These are phyloP conservation scores for Eucalyptus guilfoylei DNA, from an alignment of 345 rosid species.

Conservation along the genomic window DNA sequence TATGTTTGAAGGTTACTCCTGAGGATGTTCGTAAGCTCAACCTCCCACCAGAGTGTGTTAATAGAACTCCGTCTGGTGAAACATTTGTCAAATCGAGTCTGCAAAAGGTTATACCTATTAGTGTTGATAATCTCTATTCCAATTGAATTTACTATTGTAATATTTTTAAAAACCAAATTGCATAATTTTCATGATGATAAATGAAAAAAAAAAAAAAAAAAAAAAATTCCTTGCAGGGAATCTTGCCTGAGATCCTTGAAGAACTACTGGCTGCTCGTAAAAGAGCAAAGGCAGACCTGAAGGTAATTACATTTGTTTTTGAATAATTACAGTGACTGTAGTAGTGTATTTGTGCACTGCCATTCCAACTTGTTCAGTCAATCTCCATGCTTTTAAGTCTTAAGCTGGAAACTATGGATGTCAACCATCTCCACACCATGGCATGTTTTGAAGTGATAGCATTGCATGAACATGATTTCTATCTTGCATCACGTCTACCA, in stretches of 20 bases:
- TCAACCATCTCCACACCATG: neutral
- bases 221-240: slow-evolving; percentile 44
- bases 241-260: slow-evolving; percentile 99
- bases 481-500: neutral
- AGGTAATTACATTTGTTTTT: slow-evolving; percentile 29
- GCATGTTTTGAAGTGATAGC: neutral
- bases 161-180: neutral
- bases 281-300: slow-evolving; percentile 93
- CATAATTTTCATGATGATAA: neutral
- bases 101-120: slow-evolving; percentile 53
- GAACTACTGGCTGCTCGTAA: slow-evolving; percentile 85
- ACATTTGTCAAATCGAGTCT: slow-evolving; percentile 78
- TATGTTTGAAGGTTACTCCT: slow-evolving; percentile 58
- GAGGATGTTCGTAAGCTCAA: slow-evolving; percentile 81
- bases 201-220: neutral
- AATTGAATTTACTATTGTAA: neutral
- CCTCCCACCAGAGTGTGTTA: slow-evolving; percentile 73
- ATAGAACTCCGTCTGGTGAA: slow-evolving; percentile 91
- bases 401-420: neutral
- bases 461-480: neutral
- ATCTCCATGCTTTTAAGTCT: neutral
- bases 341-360: neutral
- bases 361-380: neutral
- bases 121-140: neutral
- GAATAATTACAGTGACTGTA: neutral